Evolutionary conservation across 805 yeast species (phyloP).

Genomic region (Yamadazyma laniorum): DNA sequence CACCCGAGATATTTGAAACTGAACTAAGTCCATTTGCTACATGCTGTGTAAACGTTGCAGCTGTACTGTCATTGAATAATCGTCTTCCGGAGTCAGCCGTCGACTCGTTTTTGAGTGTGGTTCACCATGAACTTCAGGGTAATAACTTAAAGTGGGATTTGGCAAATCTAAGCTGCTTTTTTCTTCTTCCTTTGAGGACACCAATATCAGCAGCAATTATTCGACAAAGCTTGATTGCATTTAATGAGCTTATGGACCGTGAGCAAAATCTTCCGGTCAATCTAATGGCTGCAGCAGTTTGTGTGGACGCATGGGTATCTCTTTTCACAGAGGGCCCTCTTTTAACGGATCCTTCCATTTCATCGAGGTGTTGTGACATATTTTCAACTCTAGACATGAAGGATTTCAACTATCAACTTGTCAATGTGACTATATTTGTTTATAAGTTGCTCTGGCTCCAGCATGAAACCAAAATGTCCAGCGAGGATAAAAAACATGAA

Average conservation of each 20-base stretch:
- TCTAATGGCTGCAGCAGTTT: conserved; percentile 17
- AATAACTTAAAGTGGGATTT: conserved; percentile 15
- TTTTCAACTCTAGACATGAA: conserved; percentile 11
- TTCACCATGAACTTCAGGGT: conserved; percentile 8
- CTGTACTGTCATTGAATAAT: conserved; percentile 12
- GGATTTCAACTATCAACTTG: conserved; percentile 17
- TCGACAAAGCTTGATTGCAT: conserved; percentile 10
- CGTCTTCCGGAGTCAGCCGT: conserved; percentile 11
- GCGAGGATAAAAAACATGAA: conserved; percentile 10
- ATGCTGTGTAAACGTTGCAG: conserved; percentile 20
- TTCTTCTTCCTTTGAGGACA: conserved; percentile 18
- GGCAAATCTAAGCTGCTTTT: conserved; percentile 16
- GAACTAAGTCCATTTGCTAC: conserved; percentile 15
- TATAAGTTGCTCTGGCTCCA: conserved; percentile 18
- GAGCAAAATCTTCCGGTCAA: conserved; percentile 8
- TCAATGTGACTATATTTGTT: conserved; percentile 15
- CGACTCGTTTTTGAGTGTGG: conserved; percentile 8
- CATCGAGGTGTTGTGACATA: conserved; percentile 3
- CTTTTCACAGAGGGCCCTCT: conserved; percentile 12
- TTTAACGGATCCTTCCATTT: conserved; percentile 10
- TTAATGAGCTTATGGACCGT: conserved; percentile 13
- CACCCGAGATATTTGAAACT: conserved; percentile 12
- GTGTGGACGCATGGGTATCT: conserved; percentile 19
- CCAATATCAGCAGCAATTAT: conserved; percentile 9
- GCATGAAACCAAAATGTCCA: conserved; percentile 3